Base-by-base conservation (phyloP, 768 basidiomycete species). In the Hortiboletus campestris region DNA sequence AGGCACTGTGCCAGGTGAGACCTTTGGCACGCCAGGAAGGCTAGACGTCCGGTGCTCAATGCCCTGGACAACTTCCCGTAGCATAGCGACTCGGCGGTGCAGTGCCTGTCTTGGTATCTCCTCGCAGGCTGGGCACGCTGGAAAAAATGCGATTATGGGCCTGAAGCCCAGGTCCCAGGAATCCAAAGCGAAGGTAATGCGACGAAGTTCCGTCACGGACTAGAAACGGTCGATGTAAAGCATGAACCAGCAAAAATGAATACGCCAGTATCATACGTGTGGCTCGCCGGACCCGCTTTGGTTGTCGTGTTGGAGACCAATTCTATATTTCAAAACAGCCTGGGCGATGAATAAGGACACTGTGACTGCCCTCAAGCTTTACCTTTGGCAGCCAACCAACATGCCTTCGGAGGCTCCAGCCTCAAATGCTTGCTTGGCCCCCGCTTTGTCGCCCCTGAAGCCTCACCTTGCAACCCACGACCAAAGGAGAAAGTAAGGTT, bases 401-500 rank as follows among this genome's bases (percentile, higher is more conserved):
- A 80, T 34, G 70, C 71, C 53, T 74, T 77, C 25, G 25, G 25
- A 25, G 25, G 76, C 76, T 69, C 76, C 74, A 53, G 74, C 72
- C 46, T 72, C 69, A 45, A 81, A 76, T 19, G 74, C 66, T 25
- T 66, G 63, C 61, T 75, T 75, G 28, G 76, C 72, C 29, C 67
- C 72, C 32, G 65, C 56, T 53, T 78, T 72, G 40, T 82, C 80
- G 3, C 79, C 80, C 53, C 60, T 69, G 20, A 74, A 10, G 80
- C 76, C 14, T 80, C 77, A 2, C 78, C 77, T 65, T 84, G 82
- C 28, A 82, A 60, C 11, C 77, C 78, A 25, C 78, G 61, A 32
- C 81, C 79, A 67, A 78, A 82, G 28, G 80, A 79, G 63, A 83
- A 81, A 4, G 76, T 74, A 38, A 81, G 60, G 22, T 68, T 70